Percentiles rank a stretch among this genome's conserved stretches.
Evolutionary conservation across 202 grass and related monocot species (phyloP).

Genomic region (Setaria viridis): DNA sequence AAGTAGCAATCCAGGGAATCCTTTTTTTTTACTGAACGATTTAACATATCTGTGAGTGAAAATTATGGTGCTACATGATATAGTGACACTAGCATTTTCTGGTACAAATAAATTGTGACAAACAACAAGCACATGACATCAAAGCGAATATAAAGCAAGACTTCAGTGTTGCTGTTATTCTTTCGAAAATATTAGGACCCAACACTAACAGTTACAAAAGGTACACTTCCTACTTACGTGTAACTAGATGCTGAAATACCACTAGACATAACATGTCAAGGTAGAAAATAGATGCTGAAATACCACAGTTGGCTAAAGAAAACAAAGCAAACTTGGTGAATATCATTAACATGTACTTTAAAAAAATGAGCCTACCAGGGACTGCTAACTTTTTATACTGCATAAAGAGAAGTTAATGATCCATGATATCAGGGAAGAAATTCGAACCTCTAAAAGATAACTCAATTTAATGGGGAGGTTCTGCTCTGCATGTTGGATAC

Average conservation of each 20-base stretch:
- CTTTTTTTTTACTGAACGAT: neutral
- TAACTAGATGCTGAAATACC: neutral
- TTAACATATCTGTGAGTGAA: neutral
- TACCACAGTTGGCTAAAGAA: neutral
- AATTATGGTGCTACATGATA: neutral
- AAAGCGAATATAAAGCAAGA: neutral
- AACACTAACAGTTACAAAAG: too few relatives aligned
- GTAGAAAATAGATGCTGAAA: neutral
- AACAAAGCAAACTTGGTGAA: slow-evolving; percentile 9
- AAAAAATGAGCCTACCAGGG: neutral
- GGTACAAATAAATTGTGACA: neutral
- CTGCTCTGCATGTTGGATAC: slow-evolving; percentile 75
- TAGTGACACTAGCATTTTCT: neutral
- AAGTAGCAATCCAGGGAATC: neutral
- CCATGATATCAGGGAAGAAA: slow-evolving; percentile 26
- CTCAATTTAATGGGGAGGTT: slow-evolving; percentile 70
- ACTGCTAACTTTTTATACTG: neutral
- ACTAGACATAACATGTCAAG: neutral
- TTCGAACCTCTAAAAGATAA: slow-evolving; percentile 61
- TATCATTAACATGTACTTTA: neutral
- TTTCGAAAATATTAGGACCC: too few relatives aligned
- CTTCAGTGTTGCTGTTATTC: neutral
- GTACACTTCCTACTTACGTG: neutral
- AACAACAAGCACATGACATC: neutral
- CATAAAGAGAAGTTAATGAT: slow-evolving; percentile 20